Evolutionary conservation across 2,329 filamentous ascomycete species (phyloP), one percentile per base, ranked within the genome.

Genomic region (Epichloe sp.): DNA sequence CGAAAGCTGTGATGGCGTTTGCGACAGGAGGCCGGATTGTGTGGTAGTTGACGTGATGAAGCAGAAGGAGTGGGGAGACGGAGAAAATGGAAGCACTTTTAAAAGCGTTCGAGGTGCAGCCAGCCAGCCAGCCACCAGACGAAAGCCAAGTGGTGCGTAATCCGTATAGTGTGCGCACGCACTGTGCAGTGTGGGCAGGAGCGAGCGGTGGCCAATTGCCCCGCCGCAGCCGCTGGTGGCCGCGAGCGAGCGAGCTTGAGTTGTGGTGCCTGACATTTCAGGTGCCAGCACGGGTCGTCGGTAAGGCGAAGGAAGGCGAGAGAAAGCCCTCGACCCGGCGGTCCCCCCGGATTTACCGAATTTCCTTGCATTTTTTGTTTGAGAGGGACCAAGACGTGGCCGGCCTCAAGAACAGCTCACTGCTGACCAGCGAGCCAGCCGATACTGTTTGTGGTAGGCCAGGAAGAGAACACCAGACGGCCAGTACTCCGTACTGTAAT

Each of bases 61-160:
- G 45, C 7, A 38, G 47, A 44, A 42, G 47, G 48, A 45, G 47
- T 50, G 52, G 52, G 50, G 42, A 44, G 47, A 35, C 37, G 47
- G 46, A 49, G 46, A 52, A 52, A 48, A 40, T 44, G 43, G 37
- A 17, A 48, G 48, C 41, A 23, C 43, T 38, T 38, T 38, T 12
- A 44, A 41, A 35, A n/a, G n/a, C 26, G n/a, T 21, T 36, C 7
- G 38, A 15, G 37, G 38, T 26, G 44, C 45, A 31, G 47, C 21
- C 46, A 31, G 21, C 38, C 35, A 12, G 15, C 34, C 43, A 38
- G 34, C 21, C 19, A 26, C 11, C 21, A 2, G 37, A 15, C 38
- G n/a, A 41, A 42, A 48, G 37, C 31, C 37, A 41, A 31, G 23
- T 34, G 21, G 37, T 34, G 47, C 10, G 47, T n/a, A 4, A 10